A percentile compares a stretch with the other conserved stretches of the same genome.
Conservation (phyloP, 2,329 filamentous ascomycete genomes). For the Penicillium polonicum region DNA sequence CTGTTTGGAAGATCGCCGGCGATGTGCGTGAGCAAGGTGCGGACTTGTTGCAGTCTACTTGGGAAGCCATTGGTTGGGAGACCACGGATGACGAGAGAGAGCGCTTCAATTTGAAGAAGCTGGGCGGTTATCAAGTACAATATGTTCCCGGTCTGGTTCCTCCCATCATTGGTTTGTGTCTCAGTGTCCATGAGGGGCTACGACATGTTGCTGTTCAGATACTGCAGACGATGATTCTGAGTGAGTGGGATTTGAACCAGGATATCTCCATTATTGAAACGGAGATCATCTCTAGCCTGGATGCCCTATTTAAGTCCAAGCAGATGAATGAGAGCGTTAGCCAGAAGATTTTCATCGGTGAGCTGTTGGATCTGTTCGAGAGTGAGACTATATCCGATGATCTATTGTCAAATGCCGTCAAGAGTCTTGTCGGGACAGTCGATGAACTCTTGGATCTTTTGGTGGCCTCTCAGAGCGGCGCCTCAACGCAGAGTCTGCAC, state of each 20-base stretch:
- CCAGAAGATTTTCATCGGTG: conserved; percentile 87
- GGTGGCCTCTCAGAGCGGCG: conserved; percentile 80
- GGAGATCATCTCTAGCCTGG: conserved; percentile 93
- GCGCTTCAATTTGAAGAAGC: conserved; percentile 74
- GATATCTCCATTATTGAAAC: conserved; percentile 89
- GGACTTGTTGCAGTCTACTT: conserved; percentile 76
- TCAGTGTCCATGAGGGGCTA: conserved; percentile 91
- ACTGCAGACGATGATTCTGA: conserved; percentile 95
- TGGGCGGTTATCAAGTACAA: conserved; percentile 97
- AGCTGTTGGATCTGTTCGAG: conserved; percentile 78
- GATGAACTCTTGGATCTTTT: conserved; percentile 90
- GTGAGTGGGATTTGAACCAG: conserved; percentile 94
- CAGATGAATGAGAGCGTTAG: conserved; percentile 82
- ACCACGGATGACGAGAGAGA: conserved; percentile 74
- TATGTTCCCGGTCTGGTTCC: conserved; percentile 91
- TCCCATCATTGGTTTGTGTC: conserved; percentile 87
- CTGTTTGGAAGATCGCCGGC: conserved; percentile 98
- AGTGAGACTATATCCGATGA: conserved; percentile 68
- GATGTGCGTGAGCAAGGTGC: conserved; percentile 92
- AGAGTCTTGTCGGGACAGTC: conserved; percentile 76
- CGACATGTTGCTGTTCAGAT: conserved; percentile 89
- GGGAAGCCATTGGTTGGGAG: conserved; percentile 98
- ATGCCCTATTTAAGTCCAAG: conserved; percentile 85
- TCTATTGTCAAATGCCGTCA: conserved; percentile 71
- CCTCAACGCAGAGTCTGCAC: conserved; percentile 76